phyloP scores from a whole-genome alignment of 2,329 filamentous ascomycete genomes.

The Trichoderma sp. region DNA sequence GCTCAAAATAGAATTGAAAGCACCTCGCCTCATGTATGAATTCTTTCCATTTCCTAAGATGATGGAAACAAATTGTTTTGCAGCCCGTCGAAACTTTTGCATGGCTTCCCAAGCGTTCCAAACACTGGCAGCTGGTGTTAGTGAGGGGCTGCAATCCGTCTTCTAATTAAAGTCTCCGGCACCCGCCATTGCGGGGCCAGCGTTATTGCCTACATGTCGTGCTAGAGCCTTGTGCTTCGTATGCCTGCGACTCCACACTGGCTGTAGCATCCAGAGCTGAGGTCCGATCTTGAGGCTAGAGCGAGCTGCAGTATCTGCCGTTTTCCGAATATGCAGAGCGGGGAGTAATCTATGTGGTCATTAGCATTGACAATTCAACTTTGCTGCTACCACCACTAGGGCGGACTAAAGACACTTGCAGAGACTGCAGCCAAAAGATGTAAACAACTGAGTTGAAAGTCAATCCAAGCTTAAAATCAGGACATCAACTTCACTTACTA shows the following conservation, averaged over 20 bases:
- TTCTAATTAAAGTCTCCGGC: slow-evolving; percentile 20
- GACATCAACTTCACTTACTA: not conserved
- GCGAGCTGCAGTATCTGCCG: slow-evolving; percentile 15
- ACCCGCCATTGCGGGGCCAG: slow-evolving; percentile 13
- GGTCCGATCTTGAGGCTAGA: slow-evolving; percentile 15
- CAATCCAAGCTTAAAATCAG: not conserved
- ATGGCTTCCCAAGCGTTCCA: not conserved
- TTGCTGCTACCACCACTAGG: not conserved
- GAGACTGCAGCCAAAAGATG: not conserved
- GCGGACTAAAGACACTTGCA: not conserved
- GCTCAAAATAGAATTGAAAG: not conserved
- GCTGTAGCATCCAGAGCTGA: slow-evolving; percentile 7
- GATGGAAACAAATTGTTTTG: not conserved
- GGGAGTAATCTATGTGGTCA: not conserved
- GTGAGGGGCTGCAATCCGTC: slow-evolving; percentile 18
- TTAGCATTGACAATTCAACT: not conserved
- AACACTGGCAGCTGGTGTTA: not conserved
- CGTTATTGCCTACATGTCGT: not conserved
- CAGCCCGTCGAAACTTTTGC: not conserved
- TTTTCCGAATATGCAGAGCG: slow-evolving; percentile 4
- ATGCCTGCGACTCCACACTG: slow-evolving; percentile 14
- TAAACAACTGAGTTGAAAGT: not conserved
- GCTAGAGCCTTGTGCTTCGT: not conserved
- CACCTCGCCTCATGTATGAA: not conserved
- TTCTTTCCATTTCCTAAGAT: not conserved